Evolutionary conservation across 2,329 filamentous ascomycete species (phyloP), one percentile per base, ranked within the genome.

Genomic region (Botrytis fabae): DNA sequence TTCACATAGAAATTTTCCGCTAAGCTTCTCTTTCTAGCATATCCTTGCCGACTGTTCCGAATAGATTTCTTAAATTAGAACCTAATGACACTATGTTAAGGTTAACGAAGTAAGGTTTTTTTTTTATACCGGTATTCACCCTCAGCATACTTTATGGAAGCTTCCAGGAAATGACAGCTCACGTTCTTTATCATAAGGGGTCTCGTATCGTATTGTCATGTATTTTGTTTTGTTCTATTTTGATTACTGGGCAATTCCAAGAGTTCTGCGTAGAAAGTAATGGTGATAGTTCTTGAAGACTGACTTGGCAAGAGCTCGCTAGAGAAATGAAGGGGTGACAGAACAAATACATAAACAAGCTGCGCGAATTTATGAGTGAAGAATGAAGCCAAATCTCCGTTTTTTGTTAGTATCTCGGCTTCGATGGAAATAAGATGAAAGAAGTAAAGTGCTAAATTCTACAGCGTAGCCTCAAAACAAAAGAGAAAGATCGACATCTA

Each of bases 61-160:
- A 35, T n/a, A 66, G 22, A 40, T n/a, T 51, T 66, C 63, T 65
- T 66, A 66, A 66, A 38, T 38, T 65, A 65, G 63, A 65, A 66
- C 6, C 4, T 25, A 40, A 38, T 25, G 59, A 38, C 22, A 22
- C 35, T 62, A n/a, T 25, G 22, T 42, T 28, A 28, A 42, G 32
- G 22, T 48, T 51, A 51, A 38, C 12, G 3, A 38, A 38, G 9
- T n/a, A 51, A 12, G 28, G 32, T 51, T 66, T 51, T 10, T 66
- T 51, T 10, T 28, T 38, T n/a, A 40, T n/a, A n/a, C 63, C 8
- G 25, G 25, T 22, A 66, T 51, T 22, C 32, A 38, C 46, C 28
- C 44, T 66, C 22, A 54, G 10, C 18, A 40, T 51, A 54, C 46
- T 66, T 66, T 7, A 66, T 35, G 63, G 38, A 66, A 51, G 20